Conservation (phyloP, 1,139 yeast genomes). For the Blastobotrys elegans region DNA sequence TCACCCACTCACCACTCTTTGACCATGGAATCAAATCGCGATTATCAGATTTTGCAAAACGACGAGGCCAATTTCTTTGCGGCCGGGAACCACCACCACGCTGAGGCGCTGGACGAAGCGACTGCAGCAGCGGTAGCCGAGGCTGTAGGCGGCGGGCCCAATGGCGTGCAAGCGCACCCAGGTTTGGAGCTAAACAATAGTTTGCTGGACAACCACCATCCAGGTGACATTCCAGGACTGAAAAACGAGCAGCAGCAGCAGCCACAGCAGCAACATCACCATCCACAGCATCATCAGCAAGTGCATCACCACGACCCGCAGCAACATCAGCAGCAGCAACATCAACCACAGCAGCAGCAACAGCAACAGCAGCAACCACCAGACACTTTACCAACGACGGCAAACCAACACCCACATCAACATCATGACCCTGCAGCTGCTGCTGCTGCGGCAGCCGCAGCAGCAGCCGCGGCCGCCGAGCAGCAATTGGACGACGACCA, state of each 20-base stretch:
- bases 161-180: slow-evolving; percentile 5
- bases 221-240: slow-evolving; percentile 4
- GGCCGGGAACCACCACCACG: slow-evolving; percentile 5
- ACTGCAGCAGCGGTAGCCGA: slow-evolving; percentile 13
- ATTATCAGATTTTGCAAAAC: slow-evolving; percentile 8
- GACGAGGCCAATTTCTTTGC: slow-evolving; percentile 12
- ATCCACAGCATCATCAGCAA: background rate
- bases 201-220: slow-evolving; percentile 5
- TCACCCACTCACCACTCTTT: background rate
- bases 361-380: background rate
- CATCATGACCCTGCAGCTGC: slow-evolving; percentile 2
- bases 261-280: slow-evolving; percentile 4
- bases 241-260: background rate
- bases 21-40: slow-evolving; percentile 8
- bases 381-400: background rate
- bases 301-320: background rate
- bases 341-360: background rate
- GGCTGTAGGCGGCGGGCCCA: slow-evolving; percentile 9
- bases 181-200: slow-evolving; percentile 4
- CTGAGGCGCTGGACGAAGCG: slow-evolving; percentile 10
- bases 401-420: background rate
- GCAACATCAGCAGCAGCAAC: slow-evolving; percentile 1
- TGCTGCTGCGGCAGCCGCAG: background rate
- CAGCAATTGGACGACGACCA: background rate
- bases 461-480: background rate